Base-by-base conservation (phyloP, 805 yeast species). In the Sugiyamaella valdiviana region DNA sequence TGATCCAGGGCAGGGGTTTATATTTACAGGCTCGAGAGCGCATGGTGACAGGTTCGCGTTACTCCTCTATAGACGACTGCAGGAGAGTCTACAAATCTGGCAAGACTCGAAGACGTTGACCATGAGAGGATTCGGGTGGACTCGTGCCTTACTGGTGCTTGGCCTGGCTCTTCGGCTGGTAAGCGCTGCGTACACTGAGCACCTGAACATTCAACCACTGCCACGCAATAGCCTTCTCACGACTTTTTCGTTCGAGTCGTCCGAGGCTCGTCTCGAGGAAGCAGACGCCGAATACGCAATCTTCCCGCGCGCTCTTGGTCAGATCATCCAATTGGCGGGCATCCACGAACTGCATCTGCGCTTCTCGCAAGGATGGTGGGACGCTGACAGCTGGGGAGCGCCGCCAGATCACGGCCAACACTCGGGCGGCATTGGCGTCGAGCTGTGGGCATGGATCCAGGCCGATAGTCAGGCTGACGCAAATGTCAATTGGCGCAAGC, bases 351-450 rank as follows among this genome's bases (percentile, higher is more conserved):
- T 93, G 40, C 95, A 87, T 63, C 68, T 93, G 51, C 70, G 97
- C 47, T 93, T 93, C 62, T 78, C 95, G 1, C 95, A 87, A 64
- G 99, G 99, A 0, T 85, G 89, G 81, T 93, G 96, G 91, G 96
- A 93, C 61, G 70, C 90, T 0, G 86, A 83, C 51, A 70, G 74
- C 6, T 93, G 96, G 95, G 98, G 98, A 0, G 68, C 72, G 41
- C 71, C 87, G 37, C 96, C 97, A 0, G 67, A 69, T 41, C 68
- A 79, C 54, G 99, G 99, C 0, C 60, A 65, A 10, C 68, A 68
- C 48, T 75, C 89, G 45, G 99, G 99, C 24, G 98, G 98, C 2
- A 84, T 91, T 2, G 99, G 99, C 42, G 95, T 91, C 14, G 99
- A 93, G 65, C 60, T 93, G 7, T 89, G 95, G 89, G 90, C 97